These are phyloP conservation scores for Lanzia echinophila DNA, from an alignment of 2,329 filamentous ascomycete genomes.

Conservation along the genomic window DNA sequence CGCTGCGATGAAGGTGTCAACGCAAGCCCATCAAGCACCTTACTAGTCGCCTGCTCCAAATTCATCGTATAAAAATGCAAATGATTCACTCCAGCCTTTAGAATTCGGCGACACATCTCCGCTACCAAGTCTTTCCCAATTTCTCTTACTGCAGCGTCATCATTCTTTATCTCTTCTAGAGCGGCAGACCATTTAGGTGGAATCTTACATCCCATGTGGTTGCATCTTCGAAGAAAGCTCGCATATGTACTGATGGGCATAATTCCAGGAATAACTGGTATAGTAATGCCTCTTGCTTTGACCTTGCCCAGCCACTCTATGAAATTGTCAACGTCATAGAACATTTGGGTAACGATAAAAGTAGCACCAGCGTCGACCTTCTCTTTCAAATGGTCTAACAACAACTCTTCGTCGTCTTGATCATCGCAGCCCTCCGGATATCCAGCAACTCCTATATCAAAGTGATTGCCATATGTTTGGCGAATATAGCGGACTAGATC, in stretches of 20 bases:
- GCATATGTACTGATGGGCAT: slow-evolving; percentile 95
- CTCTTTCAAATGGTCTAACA: slow-evolving; percentile 91
- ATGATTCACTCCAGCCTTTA: slow-evolving; percentile 76
- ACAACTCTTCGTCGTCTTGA: slow-evolving; percentile 74
- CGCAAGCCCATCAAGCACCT: slow-evolving; percentile 85
- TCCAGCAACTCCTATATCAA: slow-evolving; percentile 94
- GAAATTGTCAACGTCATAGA: slow-evolving; percentile 96
- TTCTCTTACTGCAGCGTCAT: slow-evolving; percentile 86
- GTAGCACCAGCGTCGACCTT: slow-evolving; percentile 91
- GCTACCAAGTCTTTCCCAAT: slow-evolving; percentile 82
- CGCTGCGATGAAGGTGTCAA: slow-evolving; percentile 72
- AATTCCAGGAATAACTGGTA: slow-evolving; percentile 80
- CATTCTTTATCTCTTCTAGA: slow-evolving; percentile 91
- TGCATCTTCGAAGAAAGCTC: slow-evolving; percentile 81
- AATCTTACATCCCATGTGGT: slow-evolving; percentile 82
- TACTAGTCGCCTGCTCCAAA: slow-evolving; percentile 83
- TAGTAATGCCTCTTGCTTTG: slow-evolving; percentile 72
- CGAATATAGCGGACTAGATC: slow-evolving; percentile 77
- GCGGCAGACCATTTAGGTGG: slow-evolving; percentile 74
- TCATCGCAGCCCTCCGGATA: slow-evolving; percentile 96
- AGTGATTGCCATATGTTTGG: slow-evolving; percentile 75
- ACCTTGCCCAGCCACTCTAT: slow-evolving; percentile 83
- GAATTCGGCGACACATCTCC: slow-evolving; percentile 80
- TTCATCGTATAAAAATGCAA: slow-evolving; percentile 99
- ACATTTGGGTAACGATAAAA: slow-evolving; percentile 98